These are phyloP conservation scores for Zygosaccharomyces siamensis DNA, from an alignment of 805 yeast species.

Conservation along the genomic window DNA sequence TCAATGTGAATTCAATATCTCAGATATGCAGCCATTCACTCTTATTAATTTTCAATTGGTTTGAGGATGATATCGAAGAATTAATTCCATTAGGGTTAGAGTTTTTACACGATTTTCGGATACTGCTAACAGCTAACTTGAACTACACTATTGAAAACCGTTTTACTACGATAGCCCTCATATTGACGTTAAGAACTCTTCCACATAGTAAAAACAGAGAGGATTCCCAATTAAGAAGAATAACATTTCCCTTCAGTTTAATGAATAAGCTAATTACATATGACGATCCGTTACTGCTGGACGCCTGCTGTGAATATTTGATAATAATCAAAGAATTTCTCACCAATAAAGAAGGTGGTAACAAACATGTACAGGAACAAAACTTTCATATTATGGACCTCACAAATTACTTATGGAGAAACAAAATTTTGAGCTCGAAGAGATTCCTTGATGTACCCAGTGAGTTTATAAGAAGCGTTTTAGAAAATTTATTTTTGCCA, in stretches of 20 bases:
- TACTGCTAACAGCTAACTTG: slow-evolving; percentile 11
- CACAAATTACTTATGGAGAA: slow-evolving; percentile 33
- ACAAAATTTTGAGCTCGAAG: slow-evolving; percentile 18
- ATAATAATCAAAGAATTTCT: slow-evolving; percentile 14
- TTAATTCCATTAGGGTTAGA: slow-evolving; percentile 6
- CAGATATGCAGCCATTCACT: slow-evolving; percentile 12
- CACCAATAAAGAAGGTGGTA: slow-evolving; percentile 12
- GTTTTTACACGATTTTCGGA: slow-evolving; percentile 16
- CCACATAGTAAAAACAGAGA: slow-evolving; percentile 3
- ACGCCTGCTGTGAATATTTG: slow-evolving; percentile 23
- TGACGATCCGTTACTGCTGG: slow-evolving; percentile 25
- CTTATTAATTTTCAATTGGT: slow-evolving; percentile 17
- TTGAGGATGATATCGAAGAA: slow-evolving; percentile 1
- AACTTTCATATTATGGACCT: slow-evolving; percentile 27
- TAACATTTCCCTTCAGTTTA: slow-evolving; percentile 15
- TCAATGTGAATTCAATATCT: slow-evolving; percentile 7
- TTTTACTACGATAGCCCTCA: slow-evolving; percentile 8
- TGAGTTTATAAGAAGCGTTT: slow-evolving; percentile 17
- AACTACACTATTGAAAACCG: slow-evolving; percentile 18
- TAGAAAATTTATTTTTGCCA: slow-evolving; percentile 16
- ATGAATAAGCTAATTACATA: slow-evolving; percentile 18
- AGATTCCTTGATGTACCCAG: slow-evolving; percentile 23
- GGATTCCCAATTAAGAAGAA: slow-evolving; percentile 9
- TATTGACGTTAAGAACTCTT: slow-evolving; percentile 9
- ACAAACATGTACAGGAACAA: slow-evolving; percentile 19